Percentiles rank a stretch among this genome's conserved stretches.
Conservation (phyloP, 163 green algal species). For the Scenedesmus sp. region DNA sequence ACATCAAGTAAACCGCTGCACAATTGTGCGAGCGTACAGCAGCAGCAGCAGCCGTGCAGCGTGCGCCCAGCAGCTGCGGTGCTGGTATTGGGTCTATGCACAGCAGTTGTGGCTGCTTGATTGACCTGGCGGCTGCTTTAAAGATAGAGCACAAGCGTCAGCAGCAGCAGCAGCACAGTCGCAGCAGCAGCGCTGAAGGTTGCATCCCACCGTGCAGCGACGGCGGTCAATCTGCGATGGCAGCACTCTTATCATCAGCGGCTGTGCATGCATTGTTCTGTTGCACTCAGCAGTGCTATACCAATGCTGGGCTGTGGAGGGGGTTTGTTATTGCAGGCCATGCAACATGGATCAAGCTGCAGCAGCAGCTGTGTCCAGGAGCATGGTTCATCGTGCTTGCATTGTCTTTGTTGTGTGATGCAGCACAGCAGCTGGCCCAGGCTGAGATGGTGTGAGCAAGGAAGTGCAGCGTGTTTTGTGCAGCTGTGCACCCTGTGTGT, state of each 20-base stretch:
- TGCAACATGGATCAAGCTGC: not conserved
- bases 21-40: not conserved
- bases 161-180: constrained; percentile 1
- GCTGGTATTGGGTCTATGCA: too few relatives aligned
- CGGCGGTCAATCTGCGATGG: not conserved
- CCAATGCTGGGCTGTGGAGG: not conserved
- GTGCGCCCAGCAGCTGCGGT: not conserved
- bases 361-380: not conserved
- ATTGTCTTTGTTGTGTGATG: too few relatives aligned
- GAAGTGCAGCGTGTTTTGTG: not conserved
- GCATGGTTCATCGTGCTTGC: not conserved
- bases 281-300: not conserved
- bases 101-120: not conserved
- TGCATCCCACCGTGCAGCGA: not conserved
- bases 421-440: too few relatives aligned
- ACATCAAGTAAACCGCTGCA: constrained; percentile 92
- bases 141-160: not conserved
- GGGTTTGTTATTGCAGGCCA: not conserved
- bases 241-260: not conserved
- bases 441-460: not conserved
- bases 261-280: not conserved
- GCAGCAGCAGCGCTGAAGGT: not conserved
- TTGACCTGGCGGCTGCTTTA: not conserved
- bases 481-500: not conserved
- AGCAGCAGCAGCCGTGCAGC: constrained; percentile 4